Evolutionary conservation across 345 rosid species (phyloP).

Genomic region (Corchorus olitorius): DNA sequence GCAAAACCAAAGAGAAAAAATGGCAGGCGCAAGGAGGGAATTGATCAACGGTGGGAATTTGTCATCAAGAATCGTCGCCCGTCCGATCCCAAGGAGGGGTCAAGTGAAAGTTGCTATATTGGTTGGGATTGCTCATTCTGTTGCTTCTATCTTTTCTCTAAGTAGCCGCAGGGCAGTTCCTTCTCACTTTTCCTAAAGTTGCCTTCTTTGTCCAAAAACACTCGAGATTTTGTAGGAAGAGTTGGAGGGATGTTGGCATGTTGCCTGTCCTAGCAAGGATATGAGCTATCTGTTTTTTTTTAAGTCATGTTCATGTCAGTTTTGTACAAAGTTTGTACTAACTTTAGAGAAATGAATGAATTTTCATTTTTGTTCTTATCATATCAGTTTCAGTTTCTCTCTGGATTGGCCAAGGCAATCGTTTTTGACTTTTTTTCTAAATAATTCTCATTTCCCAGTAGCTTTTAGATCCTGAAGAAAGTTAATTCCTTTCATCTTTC

Average conservation of each 20-base stretch:
- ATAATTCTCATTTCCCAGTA: neutral
- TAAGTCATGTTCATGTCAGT: slow-evolving; percentile 17
- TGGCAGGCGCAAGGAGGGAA: slow-evolving; percentile 14
- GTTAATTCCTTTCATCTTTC: too few species aligned
- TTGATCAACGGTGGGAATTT: slow-evolving; percentile 12
- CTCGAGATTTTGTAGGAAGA: neutral
- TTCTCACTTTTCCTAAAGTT: slow-evolving; percentile 34
- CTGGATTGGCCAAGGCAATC: neutral
- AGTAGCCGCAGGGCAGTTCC: slow-evolving; percentile 26
- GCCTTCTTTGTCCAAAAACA: neutral
- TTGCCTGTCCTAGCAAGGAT: slow-evolving; percentile 4
- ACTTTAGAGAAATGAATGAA: slow-evolving; percentile 11
- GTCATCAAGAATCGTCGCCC: slow-evolving; percentile 17
- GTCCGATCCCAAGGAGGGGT: slow-evolving; percentile 53
- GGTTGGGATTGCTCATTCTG: slow-evolving; percentile 48
- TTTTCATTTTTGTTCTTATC: neutral
- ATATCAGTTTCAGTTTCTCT: neutral
- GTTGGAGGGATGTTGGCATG: neutral
- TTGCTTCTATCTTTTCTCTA: slow-evolving; percentile 47
- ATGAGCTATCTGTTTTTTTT: neutral
- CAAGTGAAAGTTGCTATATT: slow-evolving; percentile 47
- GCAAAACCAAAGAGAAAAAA: neutral
- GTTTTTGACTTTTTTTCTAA: neutral
- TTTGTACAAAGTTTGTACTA: slow-evolving; percentile 20
- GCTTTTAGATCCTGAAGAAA: too few species aligned